Percentiles rank a stretch among this genome's conserved stretches.
Conservation (phyloP, 768 basidiomycete genomes). For the Mrakia gelida region DNA sequence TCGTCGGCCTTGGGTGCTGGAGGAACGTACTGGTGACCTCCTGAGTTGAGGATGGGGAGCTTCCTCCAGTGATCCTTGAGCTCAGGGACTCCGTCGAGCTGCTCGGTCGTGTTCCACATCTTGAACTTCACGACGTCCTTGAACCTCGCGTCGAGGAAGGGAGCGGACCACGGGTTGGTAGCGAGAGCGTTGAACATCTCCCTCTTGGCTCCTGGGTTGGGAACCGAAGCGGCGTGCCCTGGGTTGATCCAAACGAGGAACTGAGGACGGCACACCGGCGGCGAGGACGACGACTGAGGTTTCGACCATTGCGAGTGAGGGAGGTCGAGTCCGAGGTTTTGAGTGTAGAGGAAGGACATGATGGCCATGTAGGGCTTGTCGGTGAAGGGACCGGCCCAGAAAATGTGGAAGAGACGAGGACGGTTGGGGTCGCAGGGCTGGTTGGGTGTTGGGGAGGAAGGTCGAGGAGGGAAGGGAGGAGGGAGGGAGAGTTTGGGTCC, state of each 20-base stretch:
- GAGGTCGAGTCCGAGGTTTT: slow-evolving; percentile 79
- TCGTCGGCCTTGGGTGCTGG: slow-evolving; percentile 18
- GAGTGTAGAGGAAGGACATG: slow-evolving; percentile 90
- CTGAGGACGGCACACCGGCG: slow-evolving; percentile 70
- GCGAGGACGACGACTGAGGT: slow-evolving; percentile 44
- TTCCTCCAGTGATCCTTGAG: slow-evolving; percentile 84
- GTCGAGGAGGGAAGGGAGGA: slow-evolving; percentile 55
- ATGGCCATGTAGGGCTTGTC: slow-evolving; percentile 97
- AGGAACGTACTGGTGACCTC: slow-evolving; percentile 50
- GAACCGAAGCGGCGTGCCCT: slow-evolving; percentile 85
- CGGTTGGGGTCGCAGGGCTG: slow-evolving; percentile 75
- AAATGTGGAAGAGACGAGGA: slow-evolving; percentile 93
- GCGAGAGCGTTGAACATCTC: slow-evolving; percentile 80
- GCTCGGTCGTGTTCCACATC: slow-evolving; percentile 97
- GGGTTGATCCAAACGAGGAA: slow-evolving; percentile 99
- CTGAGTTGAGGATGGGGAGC: slow-evolving; percentile 72
- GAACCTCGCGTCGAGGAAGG: slow-evolving; percentile 89
- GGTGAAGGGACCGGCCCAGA: slow-evolving; percentile 97
- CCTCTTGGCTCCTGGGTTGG: slow-evolving; percentile 70
- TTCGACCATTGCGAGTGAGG: slow-evolving; percentile 47
- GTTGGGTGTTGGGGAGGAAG: slow-evolving; percentile 56
- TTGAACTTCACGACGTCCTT: slow-evolving; percentile 89
- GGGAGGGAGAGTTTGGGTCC: slow-evolving; percentile 41
- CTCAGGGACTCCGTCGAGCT: slow-evolving; percentile 85
- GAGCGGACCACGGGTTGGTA: slow-evolving; percentile 85